Base-by-base conservation (phyloP, 2,329 filamentous ascomycete genomes). In the Teratosphaeriaceae sp. region DNA sequence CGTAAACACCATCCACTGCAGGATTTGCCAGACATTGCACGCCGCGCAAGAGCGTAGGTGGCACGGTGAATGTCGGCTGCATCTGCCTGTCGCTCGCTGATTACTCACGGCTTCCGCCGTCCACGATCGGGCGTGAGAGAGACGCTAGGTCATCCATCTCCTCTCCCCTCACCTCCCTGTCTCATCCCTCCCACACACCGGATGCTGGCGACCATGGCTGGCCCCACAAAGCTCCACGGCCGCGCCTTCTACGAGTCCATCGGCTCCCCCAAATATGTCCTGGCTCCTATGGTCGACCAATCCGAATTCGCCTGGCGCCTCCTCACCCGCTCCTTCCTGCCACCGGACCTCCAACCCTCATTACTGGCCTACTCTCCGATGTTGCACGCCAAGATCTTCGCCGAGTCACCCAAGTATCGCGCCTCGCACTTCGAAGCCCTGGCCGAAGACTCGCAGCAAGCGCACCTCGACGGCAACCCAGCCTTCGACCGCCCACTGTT, bases 221-320 rank as follows among this genome's bases (percentile, higher is more conserved):
- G 22, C 13, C 8, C 38, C 8, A 26, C 33, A n/a, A 35, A 64
- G 62, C 59, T 64, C 26, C 57, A 62, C 43, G 92, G 92, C 1
- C 75, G 92, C 45, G 85, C 85, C 11, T 97, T 98, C 63, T 98
- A 97, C 61, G 82, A 96, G 69, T 94, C 86, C 61, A 84, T 98
- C 48, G 92, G 92, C 18, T 89, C 84, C 47, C 92, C 92, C 2
- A 95, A 87, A 67, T 82, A 85, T 52, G 79, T 98, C 22, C 76
- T 98, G 43, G 92, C 92, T 24, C 92, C 92, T 26, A 98, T 98
- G 92, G 92, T 98, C 18, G 90, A 98, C 61, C 87, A 96, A 65
- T 96, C 88, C 23, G 92, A 98, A 71, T 96, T 97, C 71, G 92
- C 90, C 57, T 98, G 92, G 92, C 85, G 92, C 56, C 83, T 96